Conservation (phyloP, 495 filamentous ascomycete genomes). For the Penicillium subrubescens region DNA sequence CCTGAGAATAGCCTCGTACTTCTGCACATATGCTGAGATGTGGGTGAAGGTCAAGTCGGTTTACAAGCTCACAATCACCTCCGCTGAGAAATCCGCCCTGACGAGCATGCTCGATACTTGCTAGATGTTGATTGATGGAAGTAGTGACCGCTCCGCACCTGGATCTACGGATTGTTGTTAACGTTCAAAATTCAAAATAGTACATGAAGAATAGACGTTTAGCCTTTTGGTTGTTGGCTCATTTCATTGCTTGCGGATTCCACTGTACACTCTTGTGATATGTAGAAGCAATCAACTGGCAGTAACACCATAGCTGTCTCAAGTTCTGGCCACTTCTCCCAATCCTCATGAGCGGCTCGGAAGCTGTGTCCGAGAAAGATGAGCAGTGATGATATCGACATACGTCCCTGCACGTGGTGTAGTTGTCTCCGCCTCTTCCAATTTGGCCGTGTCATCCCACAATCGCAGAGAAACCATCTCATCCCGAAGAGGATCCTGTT, state of each 20-base stretch:
- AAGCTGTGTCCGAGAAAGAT: background rate
- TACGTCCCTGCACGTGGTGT: conserved; percentile 36
- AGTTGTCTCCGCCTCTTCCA: conserved; percentile 31
- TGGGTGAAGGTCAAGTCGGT: conserved; percentile 71
- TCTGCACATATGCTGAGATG: conserved; percentile 73
- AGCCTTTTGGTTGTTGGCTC: background rate
- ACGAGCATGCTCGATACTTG: conserved; percentile 66
- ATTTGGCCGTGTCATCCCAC: conserved; percentile 49
- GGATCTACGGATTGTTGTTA: background rate
- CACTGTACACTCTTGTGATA: background rate
- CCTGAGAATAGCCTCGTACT: conserved; percentile 51
- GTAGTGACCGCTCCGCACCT: background rate
- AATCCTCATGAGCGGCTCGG: background rate
- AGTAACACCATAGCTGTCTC: background rate
- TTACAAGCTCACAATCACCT: conserved; percentile 59
- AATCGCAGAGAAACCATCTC: conserved; percentile 43
- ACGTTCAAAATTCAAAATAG: background rate
- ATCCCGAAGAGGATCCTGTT: conserved; percentile 35
- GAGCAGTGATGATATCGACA: conserved; percentile 31
- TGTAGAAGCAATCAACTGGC: background rate
- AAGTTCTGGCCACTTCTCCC: background rate
- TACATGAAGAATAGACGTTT: background rate
- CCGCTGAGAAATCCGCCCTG: conserved; percentile 64
- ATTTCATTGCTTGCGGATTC: background rate
- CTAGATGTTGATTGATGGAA: conserved; percentile 26